Base-by-base conservation (phyloP, 768 basidiomycete species). In the Termitomyces sp. region DNA sequence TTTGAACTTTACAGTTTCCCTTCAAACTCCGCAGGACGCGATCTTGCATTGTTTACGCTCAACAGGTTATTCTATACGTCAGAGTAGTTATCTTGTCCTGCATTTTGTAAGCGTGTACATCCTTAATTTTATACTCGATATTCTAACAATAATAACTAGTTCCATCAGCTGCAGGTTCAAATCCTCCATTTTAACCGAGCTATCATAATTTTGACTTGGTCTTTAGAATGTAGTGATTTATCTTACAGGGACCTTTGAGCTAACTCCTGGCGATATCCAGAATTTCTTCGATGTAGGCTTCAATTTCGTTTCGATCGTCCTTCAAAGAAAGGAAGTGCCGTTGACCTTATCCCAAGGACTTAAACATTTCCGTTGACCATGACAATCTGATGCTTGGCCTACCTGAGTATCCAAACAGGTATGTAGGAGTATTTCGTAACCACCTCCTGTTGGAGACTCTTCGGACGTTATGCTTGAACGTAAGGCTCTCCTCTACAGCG, bases 371-470 rank as follows among this genome's bases (percentile, higher is more conserved):
- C 2, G 41, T 60, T 16, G 44, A 54, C 12, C 29, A 52, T 10
- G 17, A 31, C 3, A 27, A 59, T 31, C 43, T 62, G 5, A 53
- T 62, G 48, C 35, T 63, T n/a, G 48, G 59, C 31, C 49, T 63
- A 25, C 62, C 62, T 17, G 56, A 23, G 21, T 11, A 12, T 4
- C 45, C 34, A 3, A 17, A 47, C 14, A 56, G 62, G 23, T 50
- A 56, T 19, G 47, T 59, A 14, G 29, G 37, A 19, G 45, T 49
- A 12, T 25, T 49, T 45, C 59, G 56, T 8, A 60, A 62, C 49
- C 49, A 59, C 47, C 6, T 59, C 47, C 6, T 59, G 16, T 21
- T 59, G 12, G 56, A 57, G 25, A 57, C 35, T n/a, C n/a, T 59
- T 11, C 56, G 55, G 23, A 27, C 43, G 17, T 2, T 51, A 2